Percentiles rank a stretch among this genome's conserved stretches.
Evolutionary conservation across 225 moss, liverwort and hornwort genomes (phyloP).

Genomic region (Lunularia cruciata): DNA sequence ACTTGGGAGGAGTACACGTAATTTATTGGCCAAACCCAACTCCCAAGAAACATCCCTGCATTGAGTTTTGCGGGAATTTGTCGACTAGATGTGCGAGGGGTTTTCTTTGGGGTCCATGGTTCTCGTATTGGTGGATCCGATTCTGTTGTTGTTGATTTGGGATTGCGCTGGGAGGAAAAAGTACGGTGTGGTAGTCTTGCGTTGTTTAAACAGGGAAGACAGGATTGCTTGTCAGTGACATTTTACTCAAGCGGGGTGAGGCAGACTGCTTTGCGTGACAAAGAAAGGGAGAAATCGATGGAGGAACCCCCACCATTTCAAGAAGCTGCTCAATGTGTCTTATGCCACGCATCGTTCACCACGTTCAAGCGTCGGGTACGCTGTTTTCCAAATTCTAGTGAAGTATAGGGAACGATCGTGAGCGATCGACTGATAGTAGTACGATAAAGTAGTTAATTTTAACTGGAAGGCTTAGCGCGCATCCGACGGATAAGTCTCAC

Average conservation of each 20-base stretch:
- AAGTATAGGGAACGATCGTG: too few relatives aligned
- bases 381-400: neutral
- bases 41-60: neutral
- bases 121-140: neutral
- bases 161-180: too few relatives aligned
- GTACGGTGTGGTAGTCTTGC: neutral
- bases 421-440: too few relatives aligned
- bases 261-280: neutral
- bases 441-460: too few relatives aligned
- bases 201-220: neutral
- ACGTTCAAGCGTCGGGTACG: conserved; percentile 94
- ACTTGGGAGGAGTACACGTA: neutral
- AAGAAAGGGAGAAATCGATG: conserved; percentile 35
- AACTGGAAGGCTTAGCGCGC: too few relatives aligned
- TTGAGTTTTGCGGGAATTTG: neutral
- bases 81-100: neutral
- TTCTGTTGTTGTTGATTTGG: too few relatives aligned
- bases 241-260: neutral
- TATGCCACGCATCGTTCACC: conserved; percentile 72
- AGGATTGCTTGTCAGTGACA: neutral
- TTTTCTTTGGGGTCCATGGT: neutral
- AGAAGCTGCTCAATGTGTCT: conserved; percentile 72
- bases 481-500: too few relatives aligned
- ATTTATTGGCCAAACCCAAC: neutral
- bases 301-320: conserved; percentile 83